A percentile compares a stretch with the other conserved stretches of the same genome.
Evolutionary conservation across 78 protist genomes (phyloP).

Genomic region (Anaeramoeba flamelloides): DNA sequence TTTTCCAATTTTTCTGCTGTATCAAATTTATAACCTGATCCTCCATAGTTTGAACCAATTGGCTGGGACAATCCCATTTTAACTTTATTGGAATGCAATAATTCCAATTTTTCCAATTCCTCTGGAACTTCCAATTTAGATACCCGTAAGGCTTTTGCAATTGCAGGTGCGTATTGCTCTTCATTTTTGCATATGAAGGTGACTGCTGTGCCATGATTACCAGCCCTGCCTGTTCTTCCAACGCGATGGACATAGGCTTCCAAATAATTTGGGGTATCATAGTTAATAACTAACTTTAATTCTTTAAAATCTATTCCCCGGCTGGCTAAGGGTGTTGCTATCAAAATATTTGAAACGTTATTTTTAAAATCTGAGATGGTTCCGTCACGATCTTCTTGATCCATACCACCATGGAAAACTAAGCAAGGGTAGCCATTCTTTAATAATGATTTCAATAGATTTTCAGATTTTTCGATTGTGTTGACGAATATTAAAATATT

Average conservation of each 20-base stretch:
- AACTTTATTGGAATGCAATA: too few relatives aligned
- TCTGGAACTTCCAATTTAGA: too few relatives aligned
- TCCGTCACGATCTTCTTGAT: conserved; percentile 44
- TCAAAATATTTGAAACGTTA: conserved; percentile 38
- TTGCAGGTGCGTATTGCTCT: too few relatives aligned
- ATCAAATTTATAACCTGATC: too few relatives aligned
- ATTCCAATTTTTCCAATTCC: too few relatives aligned
- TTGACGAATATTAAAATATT: conserved; percentile 66
- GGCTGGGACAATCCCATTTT: too few relatives aligned
- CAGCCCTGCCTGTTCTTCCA: conserved; percentile 74
- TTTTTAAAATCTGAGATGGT: conserved; percentile 58
- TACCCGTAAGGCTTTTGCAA: too few relatives aligned
- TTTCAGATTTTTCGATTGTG: conserved; percentile 56
- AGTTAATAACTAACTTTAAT: conserved; percentile 37
- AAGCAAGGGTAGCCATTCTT: conserved; percentile 36
- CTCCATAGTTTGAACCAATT: too few relatives aligned
- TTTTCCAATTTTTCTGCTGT: too few relatives aligned
- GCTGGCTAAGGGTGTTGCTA: conserved; percentile 93
- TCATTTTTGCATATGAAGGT: too few relatives aligned
- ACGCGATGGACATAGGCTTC: conserved; percentile 68
- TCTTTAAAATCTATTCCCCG: neutral
- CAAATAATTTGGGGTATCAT: conserved; percentile 41
- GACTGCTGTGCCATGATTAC: conserved; percentile 7
- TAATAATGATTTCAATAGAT: conserved; percentile 28
- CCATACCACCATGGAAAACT: conserved; percentile 25